Percentiles rank a stretch among this genome's conserved stretches.
phyloP scores from a whole-genome alignment of 371 early-diverging fungal genomes.

The Mortierella sp. region DNA sequence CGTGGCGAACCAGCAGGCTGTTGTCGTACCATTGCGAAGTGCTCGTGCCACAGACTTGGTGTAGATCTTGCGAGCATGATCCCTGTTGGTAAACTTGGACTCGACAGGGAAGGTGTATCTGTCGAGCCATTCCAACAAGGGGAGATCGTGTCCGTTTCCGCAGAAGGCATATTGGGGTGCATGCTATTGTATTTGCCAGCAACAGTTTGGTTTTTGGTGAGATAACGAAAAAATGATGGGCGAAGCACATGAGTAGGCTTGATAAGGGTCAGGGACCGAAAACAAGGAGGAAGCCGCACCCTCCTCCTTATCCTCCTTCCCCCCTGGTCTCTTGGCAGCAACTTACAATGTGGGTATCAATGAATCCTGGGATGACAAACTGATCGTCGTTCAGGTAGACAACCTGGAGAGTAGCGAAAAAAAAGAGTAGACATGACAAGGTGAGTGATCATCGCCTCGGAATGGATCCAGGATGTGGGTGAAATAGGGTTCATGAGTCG shows the following conservation, averaged over 20 bases:
- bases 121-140: constrained; percentile 90
- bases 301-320: too few relatives aligned
- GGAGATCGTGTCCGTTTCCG: constrained; percentile 90
- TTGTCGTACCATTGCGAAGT: constrained; percentile 85
- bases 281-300: too few relatives aligned
- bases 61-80: constrained; percentile 76
- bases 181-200: constrained; percentile 64
- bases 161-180: constrained; percentile 91
- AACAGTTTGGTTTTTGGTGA: neutral
- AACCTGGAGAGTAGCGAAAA: constrained; percentile 40
- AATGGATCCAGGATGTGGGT: constrained; percentile 9
- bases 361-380: constrained; percentile 87
- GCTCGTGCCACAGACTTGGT: constrained; percentile 71
- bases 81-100: constrained; percentile 67
- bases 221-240: too few relatives aligned
- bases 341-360: constrained; percentile 85
- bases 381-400: constrained; percentile 63
- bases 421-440: neutral
- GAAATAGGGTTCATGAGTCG: constrained; percentile 31
- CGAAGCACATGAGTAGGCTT: too few relatives aligned
- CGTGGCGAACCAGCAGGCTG: constrained; percentile 92
- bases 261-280: too few relatives aligned
- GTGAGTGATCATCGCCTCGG: neutral
- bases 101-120: constrained; percentile 91
- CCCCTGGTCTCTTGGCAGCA: neutral